A percentile compares a stretch with the other conserved stretches of the same genome.
These are phyloP conservation scores for Fusarium sp. DNA, from an alignment of 2,329 filamentous ascomycete genomes.

Conservation along the genomic window DNA sequence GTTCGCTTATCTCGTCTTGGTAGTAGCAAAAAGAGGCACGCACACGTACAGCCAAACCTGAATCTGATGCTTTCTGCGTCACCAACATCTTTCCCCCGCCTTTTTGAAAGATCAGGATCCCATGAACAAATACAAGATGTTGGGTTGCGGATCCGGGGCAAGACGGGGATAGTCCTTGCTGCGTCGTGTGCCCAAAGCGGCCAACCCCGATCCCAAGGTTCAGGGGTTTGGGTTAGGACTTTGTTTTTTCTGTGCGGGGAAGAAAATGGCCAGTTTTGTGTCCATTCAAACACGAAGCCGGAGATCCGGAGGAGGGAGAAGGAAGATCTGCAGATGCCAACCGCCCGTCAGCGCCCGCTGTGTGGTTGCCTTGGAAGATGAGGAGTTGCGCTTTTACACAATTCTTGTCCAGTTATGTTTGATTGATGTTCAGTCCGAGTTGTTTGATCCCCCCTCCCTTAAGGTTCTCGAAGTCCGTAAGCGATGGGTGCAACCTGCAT, in stretches of 20 bases:
- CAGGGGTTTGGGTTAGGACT: background rate
- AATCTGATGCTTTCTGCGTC: slow-evolving; percentile 5
- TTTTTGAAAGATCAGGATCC: background rate
- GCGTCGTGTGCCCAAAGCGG: background rate
- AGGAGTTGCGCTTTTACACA: background rate
- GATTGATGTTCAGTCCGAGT: background rate
- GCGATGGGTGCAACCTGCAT: background rate
- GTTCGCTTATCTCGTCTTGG: background rate
- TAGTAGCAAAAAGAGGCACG: background rate
- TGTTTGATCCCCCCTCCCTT: background rate
- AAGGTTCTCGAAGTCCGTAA: background rate
- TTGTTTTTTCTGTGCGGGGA: background rate
- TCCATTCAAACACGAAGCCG: background rate
- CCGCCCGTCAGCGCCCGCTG: background rate
- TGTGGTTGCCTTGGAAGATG: background rate
- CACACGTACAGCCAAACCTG: background rate
- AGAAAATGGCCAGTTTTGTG: slow-evolving; percentile 3
- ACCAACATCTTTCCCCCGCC: background rate
- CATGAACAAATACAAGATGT: background rate
- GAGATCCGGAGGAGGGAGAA: background rate
- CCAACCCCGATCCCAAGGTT: background rate
- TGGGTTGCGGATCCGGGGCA: slow-evolving; percentile 4
- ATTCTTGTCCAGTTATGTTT: background rate
- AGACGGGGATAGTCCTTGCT: background rate
- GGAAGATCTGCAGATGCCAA: background rate